Percentiles rank a stretch among this genome's conserved stretches.
Conservation (phyloP, 129 eudicot genomes). For the Logfia minima region DNA sequence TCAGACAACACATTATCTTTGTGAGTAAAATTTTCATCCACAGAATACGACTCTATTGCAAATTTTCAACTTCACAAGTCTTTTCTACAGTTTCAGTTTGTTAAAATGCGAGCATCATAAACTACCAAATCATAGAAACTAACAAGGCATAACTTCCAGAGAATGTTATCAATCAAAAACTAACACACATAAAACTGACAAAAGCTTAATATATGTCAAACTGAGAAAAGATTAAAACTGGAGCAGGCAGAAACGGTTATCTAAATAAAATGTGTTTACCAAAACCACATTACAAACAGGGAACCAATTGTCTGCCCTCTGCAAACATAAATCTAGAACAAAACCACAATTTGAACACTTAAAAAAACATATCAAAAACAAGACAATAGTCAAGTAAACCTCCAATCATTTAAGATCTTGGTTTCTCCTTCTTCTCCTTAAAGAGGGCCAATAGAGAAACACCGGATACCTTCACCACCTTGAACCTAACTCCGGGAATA, state of each 20-base stretch:
- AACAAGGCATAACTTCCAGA: neutral
- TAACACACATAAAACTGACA: too few species aligned
- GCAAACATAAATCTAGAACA: conserved; percentile 28
- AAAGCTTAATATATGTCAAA: too few species aligned
- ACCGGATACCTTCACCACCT: conserved; percentile 75
- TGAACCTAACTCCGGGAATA: conserved; percentile 73
- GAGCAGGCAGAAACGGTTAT: neutral
- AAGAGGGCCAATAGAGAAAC: conserved; percentile 65
- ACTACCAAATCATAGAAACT: neutral
- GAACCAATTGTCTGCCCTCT: conserved; percentile 30
- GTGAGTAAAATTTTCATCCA: too few species aligned
- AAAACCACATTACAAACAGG: conserved; percentile 33
- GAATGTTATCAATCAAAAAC: too few species aligned
- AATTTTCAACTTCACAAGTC: too few species aligned
- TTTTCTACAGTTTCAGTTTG: too few species aligned
- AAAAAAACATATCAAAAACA: conserved; percentile 16
- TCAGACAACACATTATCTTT: neutral
- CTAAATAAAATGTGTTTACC: conserved; percentile 36
- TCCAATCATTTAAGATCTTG: conserved; percentile 45
- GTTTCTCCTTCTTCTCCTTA: conserved; percentile 71
- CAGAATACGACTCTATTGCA: too few species aligned
- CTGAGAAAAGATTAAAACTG: neutral
- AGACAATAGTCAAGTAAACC: neutral
- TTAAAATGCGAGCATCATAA: too few species aligned
- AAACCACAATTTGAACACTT: conserved; percentile 30